Evolutionary conservation across 1,284 basidiomycete species (phyloP).

Genomic region (Peniophora sp.): DNA sequence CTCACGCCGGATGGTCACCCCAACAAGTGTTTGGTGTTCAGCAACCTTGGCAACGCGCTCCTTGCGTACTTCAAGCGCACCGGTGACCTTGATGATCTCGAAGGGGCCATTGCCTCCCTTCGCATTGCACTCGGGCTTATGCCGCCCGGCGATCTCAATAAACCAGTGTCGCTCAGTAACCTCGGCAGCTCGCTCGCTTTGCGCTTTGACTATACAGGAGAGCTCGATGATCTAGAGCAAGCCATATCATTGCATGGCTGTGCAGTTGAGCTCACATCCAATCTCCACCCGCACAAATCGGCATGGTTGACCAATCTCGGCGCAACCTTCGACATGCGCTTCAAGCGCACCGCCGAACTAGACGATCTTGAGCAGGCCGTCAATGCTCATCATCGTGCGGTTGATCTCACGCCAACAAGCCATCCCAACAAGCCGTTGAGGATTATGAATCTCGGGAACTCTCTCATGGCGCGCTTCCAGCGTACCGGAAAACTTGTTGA

Average conservation of each 20-base stretch:
- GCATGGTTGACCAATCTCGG: not conserved
- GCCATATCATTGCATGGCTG: too few species aligned
- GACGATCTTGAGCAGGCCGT: constrained; percentile 1
- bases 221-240: not conserved
- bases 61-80: too few species aligned
- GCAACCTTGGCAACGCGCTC: too few species aligned
- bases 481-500: too few species aligned
- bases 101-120: constrained; percentile 19
- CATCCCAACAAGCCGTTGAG: too few species aligned
- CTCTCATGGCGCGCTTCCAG: too few species aligned
- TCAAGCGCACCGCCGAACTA: not conserved
- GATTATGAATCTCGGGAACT: too few species aligned
- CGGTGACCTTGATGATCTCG: too few species aligned
- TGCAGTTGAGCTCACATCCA: too few species aligned
- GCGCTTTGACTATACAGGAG: not conserved
- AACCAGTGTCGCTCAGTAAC: not conserved
- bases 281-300: not conserved
- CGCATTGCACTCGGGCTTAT: constrained; percentile 16
- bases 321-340: not conserved
- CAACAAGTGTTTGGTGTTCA: too few species aligned
- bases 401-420: too few species aligned
- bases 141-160: constrained; percentile 3
- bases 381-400: not conserved
- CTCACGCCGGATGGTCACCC: too few species aligned
- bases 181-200: not conserved